Conservation (phyloP, 2,329 filamentous ascomycete species). For the Phoma sp. region DNA sequence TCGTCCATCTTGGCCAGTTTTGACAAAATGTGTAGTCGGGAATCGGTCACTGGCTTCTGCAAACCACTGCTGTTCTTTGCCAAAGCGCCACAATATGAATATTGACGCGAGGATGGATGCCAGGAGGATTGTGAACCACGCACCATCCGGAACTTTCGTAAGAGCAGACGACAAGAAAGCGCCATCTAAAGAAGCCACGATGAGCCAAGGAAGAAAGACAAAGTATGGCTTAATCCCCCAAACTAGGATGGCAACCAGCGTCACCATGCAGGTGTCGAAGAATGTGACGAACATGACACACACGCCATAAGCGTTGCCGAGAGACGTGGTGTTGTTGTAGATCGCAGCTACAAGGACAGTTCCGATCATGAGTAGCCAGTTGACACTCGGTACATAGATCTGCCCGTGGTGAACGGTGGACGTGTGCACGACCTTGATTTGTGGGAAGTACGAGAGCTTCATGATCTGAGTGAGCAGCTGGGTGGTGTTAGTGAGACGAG, state of each 20-base stretch:
- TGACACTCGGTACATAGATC: slow-evolving; percentile 76
- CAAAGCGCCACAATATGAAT: slow-evolving; percentile 79
- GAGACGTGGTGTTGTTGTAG: slow-evolving; percentile 68
- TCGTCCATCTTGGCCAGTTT: slow-evolving; percentile 38
- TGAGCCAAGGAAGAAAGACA: slow-evolving; percentile 67
- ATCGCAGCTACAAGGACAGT: slow-evolving; percentile 76
- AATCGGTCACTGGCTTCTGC: slow-evolving; percentile 67
- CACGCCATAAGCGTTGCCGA: slow-evolving; percentile 78
- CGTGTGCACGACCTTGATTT: slow-evolving; percentile 75
- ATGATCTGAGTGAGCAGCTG: slow-evolving; percentile 72
- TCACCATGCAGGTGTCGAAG: slow-evolving; percentile 77
- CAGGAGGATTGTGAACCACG: slow-evolving; percentile 77
- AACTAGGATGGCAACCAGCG: slow-evolving; percentile 73
- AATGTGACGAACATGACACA: slow-evolving; percentile 83
- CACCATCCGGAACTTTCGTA: slow-evolving; percentile 75
- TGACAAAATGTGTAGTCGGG: slow-evolving; percentile 55
- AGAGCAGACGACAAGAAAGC: slow-evolving; percentile 73
- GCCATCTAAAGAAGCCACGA: slow-evolving; percentile 71
- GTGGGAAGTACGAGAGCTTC: slow-evolving; percentile 76
- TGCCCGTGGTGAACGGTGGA: slow-evolving; percentile 74
- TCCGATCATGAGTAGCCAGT: slow-evolving; percentile 79
- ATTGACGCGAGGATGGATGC: slow-evolving; percentile 66
- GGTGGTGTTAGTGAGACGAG: slow-evolving; percentile 28
- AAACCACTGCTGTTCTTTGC: slow-evolving; percentile 78
- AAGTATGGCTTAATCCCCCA: slow-evolving; percentile 69